A percentile compares a stretch with the other conserved stretches of the same genome.
These are phyloP conservation scores for Miscanthus lutarioriparius DNA, from an alignment of 176 grass and related monocot genomes.

Conservation along the genomic window DNA sequence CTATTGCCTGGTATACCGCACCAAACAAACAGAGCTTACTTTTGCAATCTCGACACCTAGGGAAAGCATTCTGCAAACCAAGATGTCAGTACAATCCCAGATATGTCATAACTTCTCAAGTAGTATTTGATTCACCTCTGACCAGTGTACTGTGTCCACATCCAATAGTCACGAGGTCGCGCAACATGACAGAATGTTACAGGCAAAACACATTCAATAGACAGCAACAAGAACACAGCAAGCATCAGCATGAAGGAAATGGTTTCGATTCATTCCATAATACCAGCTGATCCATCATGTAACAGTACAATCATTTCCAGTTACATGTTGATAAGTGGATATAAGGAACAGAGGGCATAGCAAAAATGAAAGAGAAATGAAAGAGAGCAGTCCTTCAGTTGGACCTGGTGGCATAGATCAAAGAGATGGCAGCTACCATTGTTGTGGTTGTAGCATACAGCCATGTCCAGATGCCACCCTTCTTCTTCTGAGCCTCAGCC, in stretches of 20 bases:
- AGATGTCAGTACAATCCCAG: background rate
- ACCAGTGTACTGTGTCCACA: background rate
- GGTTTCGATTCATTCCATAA: slow-evolving; percentile 38
- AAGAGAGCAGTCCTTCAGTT: slow-evolving; percentile 20
- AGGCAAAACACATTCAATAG: slow-evolving; percentile 1
- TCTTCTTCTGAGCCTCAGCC: slow-evolving; percentile 49
- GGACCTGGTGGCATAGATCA: slow-evolving; percentile 55
- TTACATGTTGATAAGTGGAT: slow-evolving; percentile 8
- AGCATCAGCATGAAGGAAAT: slow-evolving; percentile 2
- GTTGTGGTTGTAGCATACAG: slow-evolving; percentile 54
- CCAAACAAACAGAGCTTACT: background rate
- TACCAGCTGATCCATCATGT: slow-evolving; percentile 31
- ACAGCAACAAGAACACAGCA: background rate
- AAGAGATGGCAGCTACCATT: slow-evolving; percentile 56
- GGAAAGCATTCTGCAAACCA: background rate
- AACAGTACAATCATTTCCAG: slow-evolving; percentile 19
- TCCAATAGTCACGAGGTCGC: background rate
- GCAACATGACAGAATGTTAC: background rate
- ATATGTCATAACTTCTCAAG: background rate
- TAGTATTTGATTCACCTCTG: background rate
- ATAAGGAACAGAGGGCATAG: slow-evolving; percentile 8
- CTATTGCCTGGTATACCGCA: background rate
- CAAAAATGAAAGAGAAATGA: slow-evolving; percentile 10
- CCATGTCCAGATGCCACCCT: slow-evolving; percentile 56
- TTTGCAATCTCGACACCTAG: background rate